These are phyloP conservation scores for Biancaea sappan DNA, from an alignment of 306 rosid genomes.

Conservation along the genomic window DNA sequence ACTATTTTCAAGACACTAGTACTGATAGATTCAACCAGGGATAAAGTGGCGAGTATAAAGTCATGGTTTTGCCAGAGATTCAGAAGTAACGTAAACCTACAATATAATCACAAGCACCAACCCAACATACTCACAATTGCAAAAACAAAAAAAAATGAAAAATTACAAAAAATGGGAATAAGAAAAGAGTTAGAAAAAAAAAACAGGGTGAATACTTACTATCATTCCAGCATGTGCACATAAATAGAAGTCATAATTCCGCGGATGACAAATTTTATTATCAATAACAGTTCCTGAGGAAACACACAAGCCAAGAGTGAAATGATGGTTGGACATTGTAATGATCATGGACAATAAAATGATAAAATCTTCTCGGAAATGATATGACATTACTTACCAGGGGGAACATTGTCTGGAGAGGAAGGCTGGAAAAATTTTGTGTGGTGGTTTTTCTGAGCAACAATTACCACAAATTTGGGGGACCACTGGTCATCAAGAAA, in stretches of 20 bases:
- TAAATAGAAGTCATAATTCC: conserved; percentile 82
- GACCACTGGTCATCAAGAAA: conserved; percentile 80
- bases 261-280: conserved; percentile 85
- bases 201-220: conserved; percentile 43
- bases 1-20: too few relatives aligned
- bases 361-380: not conserved
- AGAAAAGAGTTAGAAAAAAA: not conserved
- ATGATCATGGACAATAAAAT: not conserved
- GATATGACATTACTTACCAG: conserved; percentile 46
- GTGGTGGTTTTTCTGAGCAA: conserved; percentile 93
- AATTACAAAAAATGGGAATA: too few relatives aligned
- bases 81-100: not conserved
- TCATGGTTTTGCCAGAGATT: not conserved
- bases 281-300: conserved; percentile 84
- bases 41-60: too few relatives aligned
- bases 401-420: conserved; percentile 84
- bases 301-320: not conserved
- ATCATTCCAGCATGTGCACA: conserved; percentile 99
- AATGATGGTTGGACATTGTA: too few relatives aligned
- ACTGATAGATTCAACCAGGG: too few relatives aligned
- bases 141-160: not conserved
- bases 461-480: conserved; percentile 82
- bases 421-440: conserved; percentile 82
- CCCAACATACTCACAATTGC: not conserved
- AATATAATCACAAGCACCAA: not conserved